Evolutionary conservation across 177 flowering plant genomes (phyloP).

Genomic region (Vitis hybrid): DNA sequence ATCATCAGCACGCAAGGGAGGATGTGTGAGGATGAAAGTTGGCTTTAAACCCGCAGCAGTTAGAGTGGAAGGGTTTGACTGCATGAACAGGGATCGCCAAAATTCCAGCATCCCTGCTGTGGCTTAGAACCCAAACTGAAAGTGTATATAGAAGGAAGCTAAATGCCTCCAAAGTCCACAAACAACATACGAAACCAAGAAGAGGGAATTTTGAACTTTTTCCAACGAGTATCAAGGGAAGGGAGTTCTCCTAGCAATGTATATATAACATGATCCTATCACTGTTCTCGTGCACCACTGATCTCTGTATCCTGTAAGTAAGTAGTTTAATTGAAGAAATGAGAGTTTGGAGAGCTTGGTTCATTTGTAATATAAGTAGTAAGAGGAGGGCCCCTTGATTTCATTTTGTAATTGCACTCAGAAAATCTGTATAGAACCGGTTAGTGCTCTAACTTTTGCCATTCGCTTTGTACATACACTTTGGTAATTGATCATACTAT

Average conservation of each 20-base stretch:
- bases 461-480: slow-evolving; percentile 14
- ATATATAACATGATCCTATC: slow-evolving; percentile 13
- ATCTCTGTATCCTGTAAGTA: slow-evolving; percentile 23
- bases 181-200: slow-evolving; percentile 16
- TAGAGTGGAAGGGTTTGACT: slow-evolving; percentile 66
- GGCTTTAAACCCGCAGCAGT: slow-evolving; percentile 59
- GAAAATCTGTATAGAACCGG: slow-evolving; percentile 15
- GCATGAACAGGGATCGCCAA: slow-evolving; percentile 53
- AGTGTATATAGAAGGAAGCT: slow-evolving; percentile 42
- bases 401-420: slow-evolving; percentile 11
- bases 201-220: slow-evolving; percentile 27
- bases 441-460: slow-evolving; percentile 15
- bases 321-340: slow-evolving; percentile 14
- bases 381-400: slow-evolving; percentile 6
- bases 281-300: slow-evolving; percentile 8
- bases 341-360: slow-evolving; percentile 6
- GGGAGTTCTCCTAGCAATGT: slow-evolving; percentile 17
- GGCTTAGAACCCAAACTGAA: slow-evolving; percentile 31
- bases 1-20: slow-evolving; percentile 38
- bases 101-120: slow-evolving; percentile 53
- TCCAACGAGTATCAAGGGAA: slow-evolving; percentile 6
- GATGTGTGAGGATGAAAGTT: slow-evolving; percentile 39
- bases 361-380: slow-evolving; percentile 24
- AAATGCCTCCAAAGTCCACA: slow-evolving; percentile 17
- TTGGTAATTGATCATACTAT: slow-evolving; percentile 2